A percentile compares a stretch with the other conserved stretches of the same genome.
Evolutionary conservation across 331 rosid genomes (phyloP).

Genomic region (Erythrophleum ivorense): DNA sequence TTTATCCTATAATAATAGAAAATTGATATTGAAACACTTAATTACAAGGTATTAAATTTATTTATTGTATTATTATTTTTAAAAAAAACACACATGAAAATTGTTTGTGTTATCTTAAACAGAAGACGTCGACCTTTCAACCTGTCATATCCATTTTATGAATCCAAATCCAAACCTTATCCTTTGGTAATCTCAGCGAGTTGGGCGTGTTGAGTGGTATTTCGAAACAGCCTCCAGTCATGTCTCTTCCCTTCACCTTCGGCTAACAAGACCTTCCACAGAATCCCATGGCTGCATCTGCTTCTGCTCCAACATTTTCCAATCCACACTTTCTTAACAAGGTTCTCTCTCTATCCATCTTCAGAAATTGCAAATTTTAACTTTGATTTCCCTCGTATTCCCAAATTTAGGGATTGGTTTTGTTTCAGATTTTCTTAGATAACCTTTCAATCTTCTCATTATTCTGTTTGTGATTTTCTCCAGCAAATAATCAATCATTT

Average conservation of each 20-base stretch:
- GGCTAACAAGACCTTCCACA: conserved; percentile 3
- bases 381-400: neutral
- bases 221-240: neutral
- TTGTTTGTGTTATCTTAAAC: neutral
- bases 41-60: no score
- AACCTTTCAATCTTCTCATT: neutral
- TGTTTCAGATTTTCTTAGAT: neutral
- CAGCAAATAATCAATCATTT: conserved; percentile 45
- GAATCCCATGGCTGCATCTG: conserved; percentile 50
- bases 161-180: conserved; percentile 22
- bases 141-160: neutral
- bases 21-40: no score
- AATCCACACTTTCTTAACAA: conserved; percentile 41
- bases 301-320: conserved; percentile 35
- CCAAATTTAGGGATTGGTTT: neutral
- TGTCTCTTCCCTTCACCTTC: neutral
- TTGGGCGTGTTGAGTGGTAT: neutral
- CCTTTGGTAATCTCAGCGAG: neutral
- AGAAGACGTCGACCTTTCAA: neutral
- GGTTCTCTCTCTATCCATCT: conserved; percentile 48
- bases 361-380: no score
- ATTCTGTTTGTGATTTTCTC: conserved; percentile 20
- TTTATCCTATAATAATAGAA: no score
- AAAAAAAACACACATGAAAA: no score
- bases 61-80: no score